Percentiles rank a stretch among this genome's conserved stretches.
These are phyloP conservation scores for Daedaleopsis nitida DNA, from an alignment of 768 basidiomycete genomes.

Conservation along the genomic window DNA sequence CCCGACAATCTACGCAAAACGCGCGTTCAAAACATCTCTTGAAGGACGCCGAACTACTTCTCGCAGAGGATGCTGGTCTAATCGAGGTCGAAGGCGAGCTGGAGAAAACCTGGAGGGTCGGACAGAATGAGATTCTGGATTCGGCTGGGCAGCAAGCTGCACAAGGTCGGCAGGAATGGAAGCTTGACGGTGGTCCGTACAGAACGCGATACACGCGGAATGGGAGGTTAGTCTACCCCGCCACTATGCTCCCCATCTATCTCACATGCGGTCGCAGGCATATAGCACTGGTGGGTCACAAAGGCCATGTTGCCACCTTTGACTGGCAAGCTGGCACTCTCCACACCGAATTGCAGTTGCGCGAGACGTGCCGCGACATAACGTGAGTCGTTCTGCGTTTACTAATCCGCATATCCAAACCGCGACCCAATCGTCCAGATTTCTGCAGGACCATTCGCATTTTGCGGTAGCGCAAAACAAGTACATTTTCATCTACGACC, in stretches of 20 bases:
- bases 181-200: conserved; percentile 85
- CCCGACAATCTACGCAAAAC: conserved; percentile 60
- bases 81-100: conserved; percentile 78
- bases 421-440: conserved; percentile 46
- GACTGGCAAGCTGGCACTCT: conserved; percentile 89
- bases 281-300: conserved; percentile 79
- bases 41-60: conserved; percentile 73
- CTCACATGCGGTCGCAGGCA: conserved; percentile 50
- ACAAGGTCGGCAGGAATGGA: conserved; percentile 74
- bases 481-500: conserved; percentile 95
- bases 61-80: conserved; percentile 67
- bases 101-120: conserved; percentile 88
- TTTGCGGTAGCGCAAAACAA: conserved; percentile 96
- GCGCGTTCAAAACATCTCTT: conserved; percentile 62
- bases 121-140: conserved; percentile 74
- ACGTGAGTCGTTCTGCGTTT: conserved; percentile 51
- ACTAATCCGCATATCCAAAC: neutral
- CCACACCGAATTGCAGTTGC: conserved; percentile 85
- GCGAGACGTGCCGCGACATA: conserved; percentile 91
- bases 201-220: conserved; percentile 85
- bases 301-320: conserved; percentile 89
- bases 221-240: conserved; percentile 63
- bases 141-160: conserved; percentile 75
- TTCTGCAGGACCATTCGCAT: conserved; percentile 89
- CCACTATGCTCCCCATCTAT: neutral